Conservation (phyloP, 805 yeast species). For the Limtongozyma cylindracea region DNA sequence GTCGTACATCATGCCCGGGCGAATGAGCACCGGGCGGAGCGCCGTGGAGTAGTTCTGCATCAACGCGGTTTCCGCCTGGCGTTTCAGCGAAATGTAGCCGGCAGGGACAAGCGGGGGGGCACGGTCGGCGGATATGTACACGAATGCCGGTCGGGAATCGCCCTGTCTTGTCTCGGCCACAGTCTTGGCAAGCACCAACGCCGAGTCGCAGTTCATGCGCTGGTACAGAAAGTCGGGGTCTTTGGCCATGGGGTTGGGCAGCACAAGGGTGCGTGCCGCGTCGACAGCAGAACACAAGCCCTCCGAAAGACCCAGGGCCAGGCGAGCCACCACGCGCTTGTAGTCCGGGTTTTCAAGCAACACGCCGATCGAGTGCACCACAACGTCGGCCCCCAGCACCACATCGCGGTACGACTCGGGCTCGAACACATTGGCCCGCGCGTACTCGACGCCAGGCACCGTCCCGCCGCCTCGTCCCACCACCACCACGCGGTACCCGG, state of each 20-base stretch:
- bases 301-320: no score
- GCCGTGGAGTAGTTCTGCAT: slow-evolving; percentile 13
- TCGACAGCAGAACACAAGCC: no score
- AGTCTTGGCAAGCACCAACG: slow-evolving; percentile 33
- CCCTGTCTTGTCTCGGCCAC: slow-evolving; percentile 4
- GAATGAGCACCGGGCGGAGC: slow-evolving; percentile 36
- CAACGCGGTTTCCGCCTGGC: slow-evolving; percentile 48
- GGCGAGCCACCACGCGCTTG: slow-evolving; percentile 29
- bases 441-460: slow-evolving; percentile 58
- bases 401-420: slow-evolving; percentile 27
- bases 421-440: slow-evolving; percentile 38
- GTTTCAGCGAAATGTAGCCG: slow-evolving; percentile 51
- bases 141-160: slow-evolving; percentile 16
- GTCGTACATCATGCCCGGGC: slow-evolving; percentile 77
- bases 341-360: slow-evolving; percentile 45
- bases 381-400: slow-evolving; percentile 26
- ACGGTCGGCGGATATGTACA: slow-evolving; percentile 61
- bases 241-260: slow-evolving; percentile 38
- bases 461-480: no score
- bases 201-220: slow-evolving; percentile 44
- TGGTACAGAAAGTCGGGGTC: slow-evolving; percentile 23
- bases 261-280: no score
- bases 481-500: no score
- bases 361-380: slow-evolving; percentile 69
- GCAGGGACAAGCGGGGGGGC: slow-evolving; percentile 39